Conservation (phyloP, 2,329 filamentous ascomycete species). For the Pseudonectria foliicola region DNA sequence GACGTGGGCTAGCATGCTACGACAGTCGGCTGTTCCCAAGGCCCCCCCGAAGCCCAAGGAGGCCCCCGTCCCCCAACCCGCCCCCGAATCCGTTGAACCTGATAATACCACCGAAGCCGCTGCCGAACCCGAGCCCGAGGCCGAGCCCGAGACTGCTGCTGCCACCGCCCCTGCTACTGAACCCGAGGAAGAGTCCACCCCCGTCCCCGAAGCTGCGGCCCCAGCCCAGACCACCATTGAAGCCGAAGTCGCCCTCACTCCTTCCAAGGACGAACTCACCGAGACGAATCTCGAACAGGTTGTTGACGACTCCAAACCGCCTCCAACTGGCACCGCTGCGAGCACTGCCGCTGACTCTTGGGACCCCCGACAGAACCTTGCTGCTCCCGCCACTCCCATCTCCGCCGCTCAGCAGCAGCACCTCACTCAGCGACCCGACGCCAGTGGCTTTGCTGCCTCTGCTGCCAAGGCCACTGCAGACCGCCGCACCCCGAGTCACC, state of each 20-base stretch:
- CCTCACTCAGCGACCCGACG: conserved; percentile 44
- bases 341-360: conserved; percentile 85
- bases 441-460: conserved; percentile 68
- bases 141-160: conserved; percentile 17
- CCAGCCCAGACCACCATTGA: conserved; percentile 28
- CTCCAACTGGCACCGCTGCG: conserved; percentile 73
- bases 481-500: conserved; percentile 65
- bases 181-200: conserved; percentile 28
- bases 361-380: conserved; percentile 58
- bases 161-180: conserved; percentile 26
- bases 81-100: conserved; percentile 22
- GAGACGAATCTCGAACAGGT: conserved; percentile 89
- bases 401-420: conserved; percentile 57
- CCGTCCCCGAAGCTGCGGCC: conserved; percentile 26
- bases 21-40: conserved; percentile 51
- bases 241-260: conserved; percentile 51
- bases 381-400: conserved; percentile 58
- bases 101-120: conserved; percentile 32
- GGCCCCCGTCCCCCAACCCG: conserved; percentile 37
- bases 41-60: conserved; percentile 49
- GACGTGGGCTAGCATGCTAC: conserved; percentile 73
- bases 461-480: conserved; percentile 70
- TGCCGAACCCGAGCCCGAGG: conserved; percentile 27
- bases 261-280: conserved; percentile 77
- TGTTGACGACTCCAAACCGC: conserved; percentile 70